These are phyloP conservation scores for Sphaerulina populicola DNA, from an alignment of 2,329 filamentous ascomycete genomes.

Conservation along the genomic window DNA sequence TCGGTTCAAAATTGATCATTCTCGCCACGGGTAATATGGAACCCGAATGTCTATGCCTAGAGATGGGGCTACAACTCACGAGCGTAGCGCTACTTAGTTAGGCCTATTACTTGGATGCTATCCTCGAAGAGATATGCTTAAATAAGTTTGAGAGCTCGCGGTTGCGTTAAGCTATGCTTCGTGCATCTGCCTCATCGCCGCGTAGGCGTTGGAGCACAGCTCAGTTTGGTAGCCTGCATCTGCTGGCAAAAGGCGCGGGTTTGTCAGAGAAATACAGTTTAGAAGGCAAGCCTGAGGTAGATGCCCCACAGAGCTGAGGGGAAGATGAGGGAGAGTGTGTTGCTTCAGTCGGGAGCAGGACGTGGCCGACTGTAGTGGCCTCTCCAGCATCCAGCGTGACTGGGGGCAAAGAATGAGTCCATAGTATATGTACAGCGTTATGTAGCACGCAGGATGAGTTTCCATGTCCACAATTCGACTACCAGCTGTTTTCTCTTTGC, in stretches of 20 bases:
- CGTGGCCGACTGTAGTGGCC: neutral
- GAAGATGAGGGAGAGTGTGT: neutral
- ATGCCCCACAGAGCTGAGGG: neutral
- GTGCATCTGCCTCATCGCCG: slow-evolving; percentile 21
- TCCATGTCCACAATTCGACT: neutral
- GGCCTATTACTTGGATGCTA: slow-evolving; percentile 22
- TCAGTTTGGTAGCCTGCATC: slow-evolving; percentile 19
- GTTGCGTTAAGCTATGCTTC: slow-evolving; percentile 21
- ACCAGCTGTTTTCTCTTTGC: neutral
- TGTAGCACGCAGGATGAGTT: neutral
- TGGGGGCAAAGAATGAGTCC: neutral
- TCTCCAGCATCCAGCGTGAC: neutral
- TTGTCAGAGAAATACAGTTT: slow-evolving; percentile 17
- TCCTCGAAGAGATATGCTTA: too few species aligned
- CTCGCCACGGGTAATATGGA: slow-evolving; percentile 21
- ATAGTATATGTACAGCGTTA: neutral
- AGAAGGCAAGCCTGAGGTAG: slow-evolving; percentile 18
- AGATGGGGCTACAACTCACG: slow-evolving; percentile 21
- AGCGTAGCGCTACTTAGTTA: slow-evolving; percentile 16
- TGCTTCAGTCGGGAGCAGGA: neutral
- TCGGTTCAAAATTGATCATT: slow-evolving; percentile 19
- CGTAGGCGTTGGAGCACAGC: slow-evolving; percentile 10
- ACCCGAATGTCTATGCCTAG: slow-evolving; percentile 21
- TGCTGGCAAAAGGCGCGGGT: slow-evolving; percentile 23
- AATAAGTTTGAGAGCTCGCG: slow-evolving; percentile 3